Conservation (phyloP, 2,329 filamentous ascomycete species). For the Arthrobotrys iridis region DNA sequence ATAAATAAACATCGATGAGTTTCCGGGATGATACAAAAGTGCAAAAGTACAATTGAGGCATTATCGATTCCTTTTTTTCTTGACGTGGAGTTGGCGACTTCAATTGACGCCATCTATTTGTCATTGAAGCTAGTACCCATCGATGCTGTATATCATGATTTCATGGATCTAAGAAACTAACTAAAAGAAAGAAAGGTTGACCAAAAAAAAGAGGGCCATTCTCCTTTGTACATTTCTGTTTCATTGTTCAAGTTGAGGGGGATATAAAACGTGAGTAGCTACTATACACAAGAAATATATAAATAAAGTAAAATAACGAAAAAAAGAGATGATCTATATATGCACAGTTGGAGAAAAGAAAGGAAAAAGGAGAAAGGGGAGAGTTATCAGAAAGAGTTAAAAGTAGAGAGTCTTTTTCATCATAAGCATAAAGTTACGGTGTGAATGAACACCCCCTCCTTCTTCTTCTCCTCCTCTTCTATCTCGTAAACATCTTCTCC, state of each 20-base stretch:
- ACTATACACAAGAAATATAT: conserved; percentile 48
- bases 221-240: conserved; percentile 35
- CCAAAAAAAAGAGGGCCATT: not conserved
- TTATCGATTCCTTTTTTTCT: not conserved
- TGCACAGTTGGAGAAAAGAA: conserved; percentile 27
- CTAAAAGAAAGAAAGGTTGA: too few relatives aligned
- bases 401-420: conserved; percentile 31
- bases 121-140: too few relatives aligned
- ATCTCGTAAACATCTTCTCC: not conserved
- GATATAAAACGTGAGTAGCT: conserved; percentile 43
- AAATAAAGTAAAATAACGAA: too few relatives aligned
- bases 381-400: not conserved
- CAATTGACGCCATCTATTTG: not conserved
- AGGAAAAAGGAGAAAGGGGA: not conserved
- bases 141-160: too few relatives aligned
- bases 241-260: conserved; percentile 27
- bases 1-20: not conserved
- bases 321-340: conserved; percentile 44
- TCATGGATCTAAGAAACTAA: too few relatives aligned
- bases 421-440: not conserved
- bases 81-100: not conserved
- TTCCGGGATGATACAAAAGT: conserved; percentile 42
- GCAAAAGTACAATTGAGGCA: conserved; percentile 17
- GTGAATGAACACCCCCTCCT: not conserved
- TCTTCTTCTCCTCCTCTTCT: not conserved